Evolutionary conservation across 2,329 filamentous ascomycete species (phyloP).

Genomic region (Calonectria montana): DNA sequence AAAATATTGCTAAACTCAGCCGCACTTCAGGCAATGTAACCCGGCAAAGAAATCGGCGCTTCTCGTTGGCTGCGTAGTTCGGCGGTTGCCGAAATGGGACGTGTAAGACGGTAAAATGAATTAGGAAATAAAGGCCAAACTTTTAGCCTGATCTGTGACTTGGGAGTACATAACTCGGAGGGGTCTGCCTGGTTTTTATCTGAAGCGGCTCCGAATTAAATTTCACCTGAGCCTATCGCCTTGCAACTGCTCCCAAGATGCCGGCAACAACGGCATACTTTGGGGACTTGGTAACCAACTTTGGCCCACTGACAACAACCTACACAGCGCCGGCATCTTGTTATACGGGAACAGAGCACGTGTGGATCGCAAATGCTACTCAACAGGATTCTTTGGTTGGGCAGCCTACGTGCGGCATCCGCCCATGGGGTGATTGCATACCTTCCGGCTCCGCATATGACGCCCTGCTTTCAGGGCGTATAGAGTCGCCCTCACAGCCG

Average conservation of each 20-base stretch:
- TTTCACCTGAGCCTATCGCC: background rate
- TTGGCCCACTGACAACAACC: conserved; percentile 46
- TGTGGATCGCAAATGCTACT: background rate
- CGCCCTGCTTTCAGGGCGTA: background rate
- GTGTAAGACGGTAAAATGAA: background rate
- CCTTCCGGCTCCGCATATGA: conserved; percentile 35
- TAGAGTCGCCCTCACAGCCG: conserved; percentile 9
- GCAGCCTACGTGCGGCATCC: conserved; percentile 16
- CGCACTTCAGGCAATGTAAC: background rate
- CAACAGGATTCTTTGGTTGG: conserved; percentile 4
- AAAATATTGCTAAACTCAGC: background rate
- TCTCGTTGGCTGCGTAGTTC: background rate
- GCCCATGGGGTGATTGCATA: conserved; percentile 30
- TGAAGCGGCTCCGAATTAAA: too few relatives aligned
- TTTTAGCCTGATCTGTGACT: background rate
- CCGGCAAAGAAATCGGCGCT: background rate
- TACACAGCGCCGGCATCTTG: conserved; percentile 42
- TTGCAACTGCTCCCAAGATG: conserved; percentile 30
- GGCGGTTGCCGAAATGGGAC: background rate
- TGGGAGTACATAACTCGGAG: background rate
- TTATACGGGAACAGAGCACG: conserved; percentile 20
- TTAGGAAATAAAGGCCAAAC: background rate
- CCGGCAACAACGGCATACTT: conserved; percentile 38
- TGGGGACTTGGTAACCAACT: conserved; percentile 39
- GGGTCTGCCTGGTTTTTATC: too few relatives aligned